Evolutionary conservation across 73 alveolate genomes (phyloP).

Genomic region (Symbiodinium pilosum): DNA sequence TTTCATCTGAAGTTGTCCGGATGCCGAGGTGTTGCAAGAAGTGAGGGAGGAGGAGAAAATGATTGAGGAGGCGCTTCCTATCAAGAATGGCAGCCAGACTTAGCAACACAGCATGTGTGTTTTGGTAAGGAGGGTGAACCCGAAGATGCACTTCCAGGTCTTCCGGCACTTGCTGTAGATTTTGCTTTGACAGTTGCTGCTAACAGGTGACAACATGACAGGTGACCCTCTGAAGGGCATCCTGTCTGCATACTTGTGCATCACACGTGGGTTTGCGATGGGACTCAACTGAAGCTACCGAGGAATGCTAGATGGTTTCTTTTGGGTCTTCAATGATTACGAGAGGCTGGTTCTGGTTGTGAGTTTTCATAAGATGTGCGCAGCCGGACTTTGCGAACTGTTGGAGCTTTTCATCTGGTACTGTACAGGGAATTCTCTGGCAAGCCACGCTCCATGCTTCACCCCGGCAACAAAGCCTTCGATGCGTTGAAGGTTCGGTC

Average conservation of each 20-base stretch:
- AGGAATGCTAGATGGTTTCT: conserved; percentile 86
- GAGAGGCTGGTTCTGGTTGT: conserved; percentile 26
- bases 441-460: conserved; percentile 34
- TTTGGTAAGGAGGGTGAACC: neutral
- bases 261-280: too few species aligned
- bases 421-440: conserved; percentile 79
- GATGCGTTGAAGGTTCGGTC: conserved; percentile 31
- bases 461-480: conserved; percentile 68
- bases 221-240: conserved; percentile 53
- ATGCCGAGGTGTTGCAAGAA: conserved; percentile 43
- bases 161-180: neutral
- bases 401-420: neutral
- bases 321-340: conserved; percentile 79
- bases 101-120: neutral
- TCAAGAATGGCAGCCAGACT: neutral
- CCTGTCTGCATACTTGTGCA: neutral
- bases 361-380: neutral
- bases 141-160: neutral
- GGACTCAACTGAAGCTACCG: neutral
- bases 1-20: too few species aligned
- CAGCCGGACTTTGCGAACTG: neutral
- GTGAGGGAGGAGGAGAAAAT: conserved; percentile 48
- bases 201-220: conserved; percentile 26
- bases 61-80: conserved; percentile 24
- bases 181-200: neutral